Evolutionary conservation across 1,139 yeast genomes (phyloP).

Genomic region (Scheffersomyces illinoinensis): DNA sequence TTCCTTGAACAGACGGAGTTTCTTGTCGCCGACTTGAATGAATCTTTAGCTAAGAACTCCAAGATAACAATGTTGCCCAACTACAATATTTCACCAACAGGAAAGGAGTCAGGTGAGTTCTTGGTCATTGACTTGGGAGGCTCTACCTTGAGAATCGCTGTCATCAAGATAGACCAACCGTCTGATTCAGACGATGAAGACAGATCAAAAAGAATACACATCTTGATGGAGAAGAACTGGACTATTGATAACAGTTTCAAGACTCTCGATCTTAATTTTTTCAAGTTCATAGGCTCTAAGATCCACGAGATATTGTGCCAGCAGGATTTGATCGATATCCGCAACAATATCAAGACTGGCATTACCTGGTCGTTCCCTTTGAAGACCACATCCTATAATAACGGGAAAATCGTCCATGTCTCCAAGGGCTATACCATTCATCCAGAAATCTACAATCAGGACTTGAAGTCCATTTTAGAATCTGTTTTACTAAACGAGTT

Average conservation of each 20-base stretch:
- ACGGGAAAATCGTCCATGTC: constrained; percentile 46
- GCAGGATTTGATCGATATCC: constrained; percentile 25
- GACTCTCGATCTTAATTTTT: constrained; percentile 38
- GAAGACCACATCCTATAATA: constrained; percentile 41
- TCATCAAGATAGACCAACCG: constrained; percentile 35
- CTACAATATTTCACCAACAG: constrained; percentile 41
- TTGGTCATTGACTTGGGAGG: constrained; percentile 59
- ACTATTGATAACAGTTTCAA: constrained; percentile 39
- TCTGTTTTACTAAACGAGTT: constrained; percentile 22
- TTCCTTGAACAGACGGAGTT: constrained; percentile 9
- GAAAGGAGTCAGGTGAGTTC: constrained; percentile 43
- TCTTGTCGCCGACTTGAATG: constrained; percentile 22
- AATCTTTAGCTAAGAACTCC: constrained; percentile 30
- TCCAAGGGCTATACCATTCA: constrained; percentile 53
- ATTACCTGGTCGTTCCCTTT: constrained; percentile 64
- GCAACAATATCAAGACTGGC: constrained; percentile 37
- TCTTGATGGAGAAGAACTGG: constrained; percentile 43
- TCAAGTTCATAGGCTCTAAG: constrained; percentile 39
- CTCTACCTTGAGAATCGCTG: constrained; percentile 50
- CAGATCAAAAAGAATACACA: constrained; percentile 21
- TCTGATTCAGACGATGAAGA: constrained; percentile 1
- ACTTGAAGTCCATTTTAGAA: constrained; percentile 46
- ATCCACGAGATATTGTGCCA: constrained; percentile 29
- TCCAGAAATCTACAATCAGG: constrained; percentile 38
- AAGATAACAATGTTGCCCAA: constrained; percentile 50